Evolutionary conservation across 2,329 filamentous ascomycete genomes (phyloP).

Genomic region (Ascomycota sp.): DNA sequence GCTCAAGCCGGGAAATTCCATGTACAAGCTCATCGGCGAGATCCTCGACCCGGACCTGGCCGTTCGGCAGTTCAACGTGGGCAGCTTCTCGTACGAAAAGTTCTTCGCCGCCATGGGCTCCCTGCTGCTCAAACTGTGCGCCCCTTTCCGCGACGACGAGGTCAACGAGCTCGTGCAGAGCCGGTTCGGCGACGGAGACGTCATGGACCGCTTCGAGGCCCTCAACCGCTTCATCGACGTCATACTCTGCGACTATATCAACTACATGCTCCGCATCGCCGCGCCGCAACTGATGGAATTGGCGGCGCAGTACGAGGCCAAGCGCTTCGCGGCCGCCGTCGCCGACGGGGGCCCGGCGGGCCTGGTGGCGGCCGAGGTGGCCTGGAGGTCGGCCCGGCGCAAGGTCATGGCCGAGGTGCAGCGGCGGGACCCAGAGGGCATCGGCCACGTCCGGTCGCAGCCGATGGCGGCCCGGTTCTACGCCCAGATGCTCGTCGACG

Average conservation of each 20-base stretch:
- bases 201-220: conserved; percentile 58
- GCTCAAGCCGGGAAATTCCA: conserved; percentile 48
- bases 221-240: conserved; percentile 57
- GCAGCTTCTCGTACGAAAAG: conserved; percentile 60
- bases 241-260: conserved; percentile 64
- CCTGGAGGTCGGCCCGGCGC: conserved; percentile 43
- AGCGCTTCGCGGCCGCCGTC: conserved; percentile 46
- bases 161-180: conserved; percentile 48
- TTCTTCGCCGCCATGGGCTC: conserved; percentile 61
- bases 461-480: conserved; percentile 53
- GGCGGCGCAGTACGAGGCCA: conserved; percentile 53
- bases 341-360: conserved; percentile 31
- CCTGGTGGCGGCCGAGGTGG: conserved; percentile 38
- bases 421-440: conserved; percentile 46
- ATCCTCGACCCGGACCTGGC: conserved; percentile 55
- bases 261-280: conserved; percentile 55
- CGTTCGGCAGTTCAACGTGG: conserved; percentile 44
- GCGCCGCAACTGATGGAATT: conserved; percentile 53
- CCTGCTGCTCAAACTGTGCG: conserved; percentile 60
- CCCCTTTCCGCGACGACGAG: conserved; percentile 59
- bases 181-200: conserved; percentile 35
- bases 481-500: conserved; percentile 52
- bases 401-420: conserved; percentile 46
- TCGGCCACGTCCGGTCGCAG: conserved; percentile 39
- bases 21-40: conserved; percentile 56